phyloP scores from a whole-genome alignment of 2,329 filamentous ascomycete genomes.

The Colletotrichum orbiculare region DNA sequence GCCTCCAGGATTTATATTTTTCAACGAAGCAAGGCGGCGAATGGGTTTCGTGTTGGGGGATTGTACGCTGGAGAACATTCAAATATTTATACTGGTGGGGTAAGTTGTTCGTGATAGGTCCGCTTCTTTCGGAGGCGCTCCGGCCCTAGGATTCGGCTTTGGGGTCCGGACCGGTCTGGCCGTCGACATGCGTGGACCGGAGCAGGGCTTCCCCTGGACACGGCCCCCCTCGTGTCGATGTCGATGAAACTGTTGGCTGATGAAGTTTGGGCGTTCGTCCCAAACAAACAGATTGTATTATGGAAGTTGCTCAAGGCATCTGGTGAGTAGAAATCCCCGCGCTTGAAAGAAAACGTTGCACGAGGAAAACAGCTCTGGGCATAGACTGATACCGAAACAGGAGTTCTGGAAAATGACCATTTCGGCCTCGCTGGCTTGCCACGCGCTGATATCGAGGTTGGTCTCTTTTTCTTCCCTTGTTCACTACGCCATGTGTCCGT shows the following conservation, averaged over 20 bases:
- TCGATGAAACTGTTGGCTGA: background rate
- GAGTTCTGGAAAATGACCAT: constrained; percentile 71
- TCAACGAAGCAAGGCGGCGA: constrained; percentile 71
- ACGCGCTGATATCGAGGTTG: constrained; percentile 66
- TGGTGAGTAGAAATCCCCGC: constrained; percentile 19
- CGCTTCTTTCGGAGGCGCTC: background rate
- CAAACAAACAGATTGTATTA: constrained; percentile 59
- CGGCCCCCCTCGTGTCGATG: background rate
- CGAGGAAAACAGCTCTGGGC: background rate
- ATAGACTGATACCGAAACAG: constrained; percentile 45
- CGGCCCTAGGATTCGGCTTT: background rate
- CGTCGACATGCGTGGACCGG: background rate
- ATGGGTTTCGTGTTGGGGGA: constrained; percentile 67
- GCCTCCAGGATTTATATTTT: constrained; percentile 68
- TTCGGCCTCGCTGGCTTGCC: constrained; percentile 66
- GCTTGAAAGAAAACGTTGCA: no score
- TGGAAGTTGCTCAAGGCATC: constrained; percentile 55
- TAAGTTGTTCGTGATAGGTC: constrained; percentile 44
- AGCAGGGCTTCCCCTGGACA: constrained; percentile 17
- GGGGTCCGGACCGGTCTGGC: background rate
- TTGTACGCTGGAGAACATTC: constrained; percentile 68
- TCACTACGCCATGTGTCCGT: no score
- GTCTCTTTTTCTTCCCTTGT: no score
- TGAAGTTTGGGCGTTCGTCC: background rate
- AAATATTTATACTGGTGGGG: constrained; percentile 67